Base-by-base conservation (phyloP, 139 green algal species). In the Axilococcus clingmanii region DNA sequence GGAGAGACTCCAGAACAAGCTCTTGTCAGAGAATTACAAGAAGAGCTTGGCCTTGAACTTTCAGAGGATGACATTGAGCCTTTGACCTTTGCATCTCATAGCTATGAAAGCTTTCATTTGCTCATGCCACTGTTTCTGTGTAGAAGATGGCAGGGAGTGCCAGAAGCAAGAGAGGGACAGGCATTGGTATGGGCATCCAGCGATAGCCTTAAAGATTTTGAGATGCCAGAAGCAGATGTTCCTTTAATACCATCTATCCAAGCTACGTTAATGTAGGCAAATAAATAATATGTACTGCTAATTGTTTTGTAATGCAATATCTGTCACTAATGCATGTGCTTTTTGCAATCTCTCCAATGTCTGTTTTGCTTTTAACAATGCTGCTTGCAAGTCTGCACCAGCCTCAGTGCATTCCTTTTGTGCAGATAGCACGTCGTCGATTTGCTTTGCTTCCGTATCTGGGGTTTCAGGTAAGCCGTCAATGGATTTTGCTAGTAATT, bases 31-130 rank as follows among this genome's bases (percentile, higher is more conserved):
- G 81, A 89, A 58, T 61, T 87, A 16, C 12, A 43, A 1, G 81
- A 89, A 47, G 81, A 89, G 67, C 66, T 89, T 5, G 69, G 56
- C 23, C 67, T 87, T 2, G 4, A 31, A 22, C 66, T 77, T 43
- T 40, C 29, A n/a, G 23, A 19, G 15, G 19, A 34, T 9, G 31
- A 28, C 43, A 55, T 12, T 11, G 28, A 14, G 38, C 64, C 64
- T 4, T 34, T 72, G 14, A 61, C 40, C 19, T 72, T 72, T 59
- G 64, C 64, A 32, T 49, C 25, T 16, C 56, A 72, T 44, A 30
- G 33, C 5, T 72, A 72, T 31, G 33, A 43, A 30, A 11, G 23
- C 4, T 66, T 72, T 54, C 49, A 72, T 51, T 31, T 72, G 24
- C 49, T 72, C 9, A 72, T 72, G 64, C 64, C 64, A 12, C 29